Base-by-base conservation (phyloP, 73 alveolate species). In the Paramecium caudatum region DNA sequence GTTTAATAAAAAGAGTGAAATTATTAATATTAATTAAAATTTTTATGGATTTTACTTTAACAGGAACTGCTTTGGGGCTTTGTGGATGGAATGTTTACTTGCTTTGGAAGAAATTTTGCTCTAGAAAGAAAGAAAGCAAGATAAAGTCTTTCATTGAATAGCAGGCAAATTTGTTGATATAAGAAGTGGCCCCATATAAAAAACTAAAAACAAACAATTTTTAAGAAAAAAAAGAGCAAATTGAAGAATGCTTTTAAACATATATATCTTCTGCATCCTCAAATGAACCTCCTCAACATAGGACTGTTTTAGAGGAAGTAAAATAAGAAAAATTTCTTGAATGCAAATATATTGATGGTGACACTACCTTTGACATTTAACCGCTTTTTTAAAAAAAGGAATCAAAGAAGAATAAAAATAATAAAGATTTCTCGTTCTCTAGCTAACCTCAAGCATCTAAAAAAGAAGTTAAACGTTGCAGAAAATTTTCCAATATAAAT, bases 31-130 rank as follows among this genome's bases (percentile, higher is more conserved):
- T n/a, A n/a, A n/a, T n/a, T n/a, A n/a, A n/a, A n/a, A 55, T 55
- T 27, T 55, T 27, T 27, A 55, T 55, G 80, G 80, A 55, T 27
- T 9, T 55, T 43, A 4, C 80, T 23, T 55, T 55, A 23, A 17
- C 41, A 23, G 80, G 46, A 4, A 55, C 80, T 9, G 30, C 30
- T 23, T 55, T 55, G 23, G 30, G 80, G 23, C 30, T 55, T 12
- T 55, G 23, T 55, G 80, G 80, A 23, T 55, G 80, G 80, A 55
- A 55, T 55, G 45, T 55, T 55, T 55, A 55, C 7, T 21, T 23
- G 12, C 30, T 55, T 10, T 27, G 23, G 30, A 55, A 55, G 30
- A 55, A 55, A 55, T 55, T 10, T 55, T 27, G 80, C 23, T 37
- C 23, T 27, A 55, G 45, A 9, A 4, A 9, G 45, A 21, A 43